Evolutionary conservation across 805 yeast species (phyloP), one percentile per base, ranked within the genome.

Genomic region (Starmera quercuum): DNA sequence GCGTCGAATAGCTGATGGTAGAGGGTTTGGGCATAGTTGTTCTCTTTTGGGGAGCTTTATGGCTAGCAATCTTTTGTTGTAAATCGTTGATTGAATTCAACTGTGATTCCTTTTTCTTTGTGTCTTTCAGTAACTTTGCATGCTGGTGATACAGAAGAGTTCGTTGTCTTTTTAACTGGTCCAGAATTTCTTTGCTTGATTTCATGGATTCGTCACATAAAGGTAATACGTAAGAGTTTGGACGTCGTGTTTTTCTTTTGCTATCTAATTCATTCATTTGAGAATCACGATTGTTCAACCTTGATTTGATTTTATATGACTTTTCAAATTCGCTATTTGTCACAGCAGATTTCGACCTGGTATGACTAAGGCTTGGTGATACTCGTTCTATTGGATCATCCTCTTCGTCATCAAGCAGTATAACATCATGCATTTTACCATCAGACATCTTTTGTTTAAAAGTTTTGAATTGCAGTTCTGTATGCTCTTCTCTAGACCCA

Each of bases 151-250:
- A 12, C 14, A 51, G 18, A 7, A 48, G 21, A 2, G 52, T 48
- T 11, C 30, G 35, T 30, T 51, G 56, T 36, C 56, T 51, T 32
- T 38, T 36, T 26, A 51, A 32, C 7, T 44, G 35, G 5, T 49
- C 47, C 39, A 51, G 36, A 6, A 51, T 46, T 10, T 38, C 37
- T 14, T 31, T 30, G 3, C 53, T 45, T n/a, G 26, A 35, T 12
- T 31, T 14, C 50, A 51, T 45, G 1, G 55, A 40, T 6, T 42
- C 47, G n/a, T 47, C 54, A 40, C 53, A 48, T 26, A 51, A 16
- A 12, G 45, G 46, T 13, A 44, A 28, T 12, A 45, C 51, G 11
- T 44, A 32, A 4, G 20, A 12, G n/a, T n/a, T n/a, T n/a, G n/a
- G n/a, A n/a, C n/a, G n/a, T n/a, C n/a, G n/a, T n/a, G n/a, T n/a